Percentiles rank a stretch among this genome's conserved stretches.
These are phyloP conservation scores for Agaricus blazei DNA, from an alignment of 768 basidiomycete genomes.

Conservation along the genomic window DNA sequence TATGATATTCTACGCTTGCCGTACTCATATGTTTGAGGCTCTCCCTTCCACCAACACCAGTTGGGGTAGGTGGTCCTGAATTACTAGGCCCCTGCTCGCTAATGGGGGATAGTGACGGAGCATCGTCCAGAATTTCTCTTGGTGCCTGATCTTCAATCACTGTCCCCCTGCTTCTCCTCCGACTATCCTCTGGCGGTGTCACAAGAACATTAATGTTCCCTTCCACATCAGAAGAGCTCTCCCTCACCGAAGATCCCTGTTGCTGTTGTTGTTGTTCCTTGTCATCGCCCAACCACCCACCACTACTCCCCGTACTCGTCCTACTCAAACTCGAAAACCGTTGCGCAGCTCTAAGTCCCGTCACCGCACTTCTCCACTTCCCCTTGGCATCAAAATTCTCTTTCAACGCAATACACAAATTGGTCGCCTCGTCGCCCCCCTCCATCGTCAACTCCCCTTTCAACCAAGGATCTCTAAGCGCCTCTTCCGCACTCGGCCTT, in stretches of 20 bases:
- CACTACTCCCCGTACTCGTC: conserved; percentile 11
- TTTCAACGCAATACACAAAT: conserved; percentile 67
- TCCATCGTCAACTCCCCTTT: conserved; percentile 47
- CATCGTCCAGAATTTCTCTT: neutral
- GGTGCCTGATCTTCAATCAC: neutral
- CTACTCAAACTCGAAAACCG: conserved; percentile 27
- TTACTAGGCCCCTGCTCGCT: no score
- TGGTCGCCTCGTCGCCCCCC: conserved; percentile 53
- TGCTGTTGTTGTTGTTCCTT: conserved; percentile 21
- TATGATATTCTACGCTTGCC: neutral
- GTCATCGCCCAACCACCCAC: conserved; percentile 21
- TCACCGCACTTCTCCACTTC: conserved; percentile 70
- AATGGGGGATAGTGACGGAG: neutral
- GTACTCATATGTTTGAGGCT: neutral
- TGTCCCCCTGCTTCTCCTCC: conserved; percentile 2
- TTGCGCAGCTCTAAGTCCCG: conserved; percentile 37
- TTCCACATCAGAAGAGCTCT: conserved; percentile 21
- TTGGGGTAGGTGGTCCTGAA: no score
- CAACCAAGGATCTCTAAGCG: conserved; percentile 72
- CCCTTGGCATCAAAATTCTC: conserved; percentile 78
- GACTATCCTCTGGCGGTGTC: conserved; percentile 19
- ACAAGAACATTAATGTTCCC: conserved; percentile 39
- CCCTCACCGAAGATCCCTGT: conserved; percentile 13
- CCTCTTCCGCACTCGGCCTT: conserved; percentile 72
- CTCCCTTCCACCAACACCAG: no score